phyloP scores from a whole-genome alignment of 805 yeast species.

The Myxozyma vanderwaltii region DNA sequence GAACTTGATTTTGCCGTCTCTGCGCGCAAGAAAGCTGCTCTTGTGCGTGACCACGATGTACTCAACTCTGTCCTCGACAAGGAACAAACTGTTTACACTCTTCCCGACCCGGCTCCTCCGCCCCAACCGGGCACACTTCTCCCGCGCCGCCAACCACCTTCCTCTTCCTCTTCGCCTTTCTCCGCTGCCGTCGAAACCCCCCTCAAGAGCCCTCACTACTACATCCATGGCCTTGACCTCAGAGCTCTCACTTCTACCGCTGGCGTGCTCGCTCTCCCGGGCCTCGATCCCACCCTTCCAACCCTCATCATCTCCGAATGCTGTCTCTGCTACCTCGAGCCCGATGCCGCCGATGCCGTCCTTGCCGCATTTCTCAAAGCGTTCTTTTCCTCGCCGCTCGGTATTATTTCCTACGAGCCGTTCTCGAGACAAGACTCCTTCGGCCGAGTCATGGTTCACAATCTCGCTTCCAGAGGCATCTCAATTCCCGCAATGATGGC shows the following conservation, averaged over 20 bases:
- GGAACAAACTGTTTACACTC: neutral
- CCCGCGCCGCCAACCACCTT: neutral
- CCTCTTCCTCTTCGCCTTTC: neutral
- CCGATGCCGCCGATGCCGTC: constrained; percentile 51
- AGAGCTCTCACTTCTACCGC: constrained; percentile 42
- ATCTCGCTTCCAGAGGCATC: constrained; percentile 62
- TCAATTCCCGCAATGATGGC: constrained; percentile 58
- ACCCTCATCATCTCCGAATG: constrained; percentile 74
- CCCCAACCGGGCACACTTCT: neutral
- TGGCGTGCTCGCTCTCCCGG: constrained; percentile 6
- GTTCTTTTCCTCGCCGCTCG: constrained; percentile 35
- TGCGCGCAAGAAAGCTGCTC: constrained; percentile 53
- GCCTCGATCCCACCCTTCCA: constrained; percentile 46
- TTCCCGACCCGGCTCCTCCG: constrained; percentile 7
- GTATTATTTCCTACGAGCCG: constrained; percentile 67
- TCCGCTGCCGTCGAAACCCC: too few relatives aligned
- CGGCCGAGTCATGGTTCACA: constrained; percentile 68
- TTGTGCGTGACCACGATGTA: constrained; percentile 42
- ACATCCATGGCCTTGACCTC: constrained; percentile 58
- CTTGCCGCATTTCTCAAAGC: constrained; percentile 46
- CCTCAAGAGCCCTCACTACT: constrained; percentile 47
- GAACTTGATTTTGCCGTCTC: constrained; percentile 69
- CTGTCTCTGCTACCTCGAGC: constrained; percentile 68
- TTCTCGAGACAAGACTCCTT: constrained; percentile 61
- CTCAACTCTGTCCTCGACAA: neutral